Evolutionary conservation across 257 asterid species (phyloP).

Genomic region (Mentha longifolia): DNA sequence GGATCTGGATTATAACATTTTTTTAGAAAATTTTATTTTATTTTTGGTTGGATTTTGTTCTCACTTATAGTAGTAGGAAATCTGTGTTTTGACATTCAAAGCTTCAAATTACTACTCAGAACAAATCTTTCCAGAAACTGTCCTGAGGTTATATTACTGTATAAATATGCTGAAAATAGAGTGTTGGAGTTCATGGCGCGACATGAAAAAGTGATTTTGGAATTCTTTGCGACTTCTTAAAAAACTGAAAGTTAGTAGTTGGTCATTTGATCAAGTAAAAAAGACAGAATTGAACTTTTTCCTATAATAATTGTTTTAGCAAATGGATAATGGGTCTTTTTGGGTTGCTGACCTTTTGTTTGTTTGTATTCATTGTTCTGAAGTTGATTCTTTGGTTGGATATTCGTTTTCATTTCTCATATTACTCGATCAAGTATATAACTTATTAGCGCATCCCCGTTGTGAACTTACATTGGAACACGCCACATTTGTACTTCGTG

Average conservation of each 20-base stretch:
- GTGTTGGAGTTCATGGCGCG: not conserved
- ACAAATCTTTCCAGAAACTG: not conserved
- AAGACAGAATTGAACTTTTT: not conserved
- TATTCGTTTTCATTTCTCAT: not conserved
- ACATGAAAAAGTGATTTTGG: not conserved
- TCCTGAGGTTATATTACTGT: not conserved
- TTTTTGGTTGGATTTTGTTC: slow-evolving; percentile 5
- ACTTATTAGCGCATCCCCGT: not conserved
- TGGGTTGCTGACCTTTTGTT: not conserved
- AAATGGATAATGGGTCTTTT: not conserved
- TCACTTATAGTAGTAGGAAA: not conserved
- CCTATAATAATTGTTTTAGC: not conserved
- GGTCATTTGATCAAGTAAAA: not conserved
- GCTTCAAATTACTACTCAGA: slow-evolving; percentile 20
- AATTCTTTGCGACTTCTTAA: not conserved
- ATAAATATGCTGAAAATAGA: slow-evolving; percentile 4
- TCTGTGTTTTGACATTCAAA: not conserved
- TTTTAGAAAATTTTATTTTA: not conserved
- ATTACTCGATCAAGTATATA: not conserved
- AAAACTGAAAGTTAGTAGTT: not conserved
- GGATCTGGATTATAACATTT: slow-evolving; percentile 11
- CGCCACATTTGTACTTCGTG: not conserved
- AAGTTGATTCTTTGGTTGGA: not conserved
- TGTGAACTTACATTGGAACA: not conserved
- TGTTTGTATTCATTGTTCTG: not conserved